These are phyloP conservation scores for Kandelia obovata DNA, from an alignment of 345 rosid species.

Conservation along the genomic window DNA sequence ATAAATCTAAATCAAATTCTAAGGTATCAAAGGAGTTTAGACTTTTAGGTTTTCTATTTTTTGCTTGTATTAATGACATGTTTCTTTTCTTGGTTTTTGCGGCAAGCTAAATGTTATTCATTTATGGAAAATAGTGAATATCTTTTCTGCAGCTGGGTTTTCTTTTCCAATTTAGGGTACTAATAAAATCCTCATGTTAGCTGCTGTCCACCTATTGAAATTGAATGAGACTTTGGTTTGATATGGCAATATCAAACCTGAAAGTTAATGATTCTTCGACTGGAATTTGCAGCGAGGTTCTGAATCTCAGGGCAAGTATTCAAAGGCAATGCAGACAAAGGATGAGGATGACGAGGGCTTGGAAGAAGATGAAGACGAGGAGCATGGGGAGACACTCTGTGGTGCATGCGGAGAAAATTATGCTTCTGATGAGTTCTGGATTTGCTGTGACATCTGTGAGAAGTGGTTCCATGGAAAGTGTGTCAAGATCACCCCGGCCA, in stretches of 20 bases:
- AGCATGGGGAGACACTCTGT: conserved; percentile 26
- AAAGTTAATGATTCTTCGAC: background rate
- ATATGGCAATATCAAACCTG: background rate
- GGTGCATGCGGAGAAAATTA: conserved; percentile 28
- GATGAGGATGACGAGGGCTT: conserved; percentile 22
- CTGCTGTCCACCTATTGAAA: too few species aligned
- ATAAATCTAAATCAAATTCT: conserved; percentile 9
- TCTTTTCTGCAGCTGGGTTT: too few species aligned
- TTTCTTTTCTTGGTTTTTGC: background rate
- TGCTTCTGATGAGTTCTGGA: conserved; percentile 30
- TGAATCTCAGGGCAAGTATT: conserved; percentile 16
- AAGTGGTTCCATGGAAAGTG: conserved; percentile 31
- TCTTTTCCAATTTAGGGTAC: too few species aligned
- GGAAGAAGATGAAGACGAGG: conserved; percentile 24
- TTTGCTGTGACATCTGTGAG: conserved; percentile 26
- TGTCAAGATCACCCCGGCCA: conserved; percentile 28
- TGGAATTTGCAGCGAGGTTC: conserved; percentile 14
- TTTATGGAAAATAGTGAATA: too few species aligned
- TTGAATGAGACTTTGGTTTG: background rate
- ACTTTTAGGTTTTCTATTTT: too few species aligned
- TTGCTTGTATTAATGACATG: too few species aligned
- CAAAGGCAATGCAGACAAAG: conserved; percentile 14
- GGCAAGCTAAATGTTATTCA: conserved; percentile 7
- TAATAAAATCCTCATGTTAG: too few species aligned
- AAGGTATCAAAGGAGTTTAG: conserved; percentile 4